Evolutionary conservation across 345 rosid genomes (phyloP), one percentile per base, ranked within the genome.

Genomic region (Aethionema arabicum): DNA sequence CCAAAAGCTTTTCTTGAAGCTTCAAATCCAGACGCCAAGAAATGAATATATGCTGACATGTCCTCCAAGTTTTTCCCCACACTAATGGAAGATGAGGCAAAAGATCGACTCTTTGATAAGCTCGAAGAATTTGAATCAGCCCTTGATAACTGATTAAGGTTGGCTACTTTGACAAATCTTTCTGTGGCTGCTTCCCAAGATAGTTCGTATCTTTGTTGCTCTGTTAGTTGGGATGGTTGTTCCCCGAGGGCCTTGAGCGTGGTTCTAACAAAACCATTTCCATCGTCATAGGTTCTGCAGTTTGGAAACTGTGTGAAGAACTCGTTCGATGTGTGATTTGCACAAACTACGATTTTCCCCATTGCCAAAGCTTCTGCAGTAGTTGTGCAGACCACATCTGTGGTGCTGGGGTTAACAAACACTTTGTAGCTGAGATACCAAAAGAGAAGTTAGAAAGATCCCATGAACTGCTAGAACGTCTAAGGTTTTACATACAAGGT

Each of bases 281-380:
- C 53, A 40, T 80, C 77, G 30, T 77, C 75, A 15, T 82, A 93
- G n/a, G 49, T 69, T 59, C 75, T 73, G 72, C 97, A 93, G 71
- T 85, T 93, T 4, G 86, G 82, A 61, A 93, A 93, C 79, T 85
- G 95, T 82, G 81, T 87, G 74, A 81, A 81, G 72, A 81, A 81
- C 33, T 81, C 76, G 32, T 81, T 79, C 0, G 86, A 81, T 42
- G 69, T 65, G 61, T 79, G 86, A 55, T 81, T 50, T 14, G 79
- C 76, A 38, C 79, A 76, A 3, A 75, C 72, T 21, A 83, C 92
- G 4, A 69, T 73, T 69, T 93, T 93, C 1, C 97, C 97, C 99
- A 93, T 90, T 16, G 99, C 99, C 74, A 90, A 74, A 45, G 97
- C 96, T 83, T 93, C 99, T 57, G 96, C 95, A 7, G 95, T 90